A percentile compares a stretch with the other conserved stretches of the same genome.
Evolutionary conservation across 805 yeast species (phyloP).

Genomic region (Kodamaea neixiangensis): DNA sequence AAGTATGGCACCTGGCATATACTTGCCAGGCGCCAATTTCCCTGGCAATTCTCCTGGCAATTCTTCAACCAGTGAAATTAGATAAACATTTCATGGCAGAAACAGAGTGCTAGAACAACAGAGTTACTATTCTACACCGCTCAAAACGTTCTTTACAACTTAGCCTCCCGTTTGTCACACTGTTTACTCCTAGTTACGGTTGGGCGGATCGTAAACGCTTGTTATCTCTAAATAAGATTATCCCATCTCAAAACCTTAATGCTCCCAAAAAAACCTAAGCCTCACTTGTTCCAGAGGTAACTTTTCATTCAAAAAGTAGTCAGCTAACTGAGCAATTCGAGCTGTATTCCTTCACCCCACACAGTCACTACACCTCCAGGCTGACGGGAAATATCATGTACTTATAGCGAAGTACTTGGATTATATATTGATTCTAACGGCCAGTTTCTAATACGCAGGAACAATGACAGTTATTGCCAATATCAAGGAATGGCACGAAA

Average conservation of each 20-base stretch:
- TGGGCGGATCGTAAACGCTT: not conserved
- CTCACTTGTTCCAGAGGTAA: not conserved
- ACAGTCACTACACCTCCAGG: not conserved
- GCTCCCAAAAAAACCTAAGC: not conserved
- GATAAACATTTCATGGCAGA: too few species aligned
- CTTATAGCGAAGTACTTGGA: not conserved
- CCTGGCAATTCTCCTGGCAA: slow-evolving; percentile 5
- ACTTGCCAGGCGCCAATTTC: too few species aligned
- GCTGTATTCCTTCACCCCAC: not conserved
- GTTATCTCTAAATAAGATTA: not conserved
- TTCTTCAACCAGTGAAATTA: not conserved
- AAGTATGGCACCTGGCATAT: not conserved
- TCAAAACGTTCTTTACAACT: not conserved
- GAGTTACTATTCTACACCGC: not conserved
- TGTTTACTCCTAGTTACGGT: not conserved
- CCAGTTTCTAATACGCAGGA: not conserved
- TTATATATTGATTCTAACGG: not conserved
- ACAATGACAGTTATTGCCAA: not conserved
- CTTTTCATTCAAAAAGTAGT: not conserved
- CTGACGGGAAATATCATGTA: not conserved
- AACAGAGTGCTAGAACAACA: not conserved
- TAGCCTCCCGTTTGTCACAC: not conserved
- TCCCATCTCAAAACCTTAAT: not conserved
- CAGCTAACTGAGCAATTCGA: too few species aligned
- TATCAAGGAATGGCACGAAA: slow-evolving; percentile 8